Conservation (phyloP, 2,329 filamentous ascomycete species). For the Diaporthe eres region DNA sequence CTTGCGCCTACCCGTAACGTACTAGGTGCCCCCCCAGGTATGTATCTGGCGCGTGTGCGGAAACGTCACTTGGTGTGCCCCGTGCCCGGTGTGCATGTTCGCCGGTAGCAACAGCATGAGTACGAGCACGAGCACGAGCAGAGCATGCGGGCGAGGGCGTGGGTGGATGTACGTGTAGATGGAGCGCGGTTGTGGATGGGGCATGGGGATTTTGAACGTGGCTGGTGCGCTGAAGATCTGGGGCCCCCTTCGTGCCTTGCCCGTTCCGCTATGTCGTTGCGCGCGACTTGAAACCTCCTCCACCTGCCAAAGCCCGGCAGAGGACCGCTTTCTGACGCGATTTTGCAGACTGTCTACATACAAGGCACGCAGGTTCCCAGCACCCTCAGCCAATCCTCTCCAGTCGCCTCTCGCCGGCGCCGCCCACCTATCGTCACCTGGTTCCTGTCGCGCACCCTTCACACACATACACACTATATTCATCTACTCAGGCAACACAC, state of each 20-base stretch:
- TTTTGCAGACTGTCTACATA: conserved; percentile 52
- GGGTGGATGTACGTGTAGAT: conserved; percentile 1
- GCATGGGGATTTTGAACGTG: conserved; percentile 28
- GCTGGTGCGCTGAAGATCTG: conserved; percentile 40
- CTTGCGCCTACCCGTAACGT: conserved; percentile 28
- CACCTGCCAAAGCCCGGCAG: conserved; percentile 40
- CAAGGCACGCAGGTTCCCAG: conserved; percentile 45
- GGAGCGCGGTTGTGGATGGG: neutral
- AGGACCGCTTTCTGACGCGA: conserved; percentile 54
- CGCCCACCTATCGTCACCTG: conserved; percentile 28
- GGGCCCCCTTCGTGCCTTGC: conserved; percentile 19
- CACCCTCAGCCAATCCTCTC: conserved; percentile 47
- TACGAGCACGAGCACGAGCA: neutral
- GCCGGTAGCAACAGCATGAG: neutral
- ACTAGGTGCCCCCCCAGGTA: conserved; percentile 33
- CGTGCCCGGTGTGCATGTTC: conserved; percentile 3
- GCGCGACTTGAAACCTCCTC: conserved; percentile 37
- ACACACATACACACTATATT: neutral
- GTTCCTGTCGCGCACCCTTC: conserved; percentile 26
- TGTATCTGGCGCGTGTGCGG: conserved; percentile 25
- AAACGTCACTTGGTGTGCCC: conserved; percentile 24
- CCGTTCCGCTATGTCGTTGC: conserved; percentile 25
- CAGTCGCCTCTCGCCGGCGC: conserved; percentile 37
- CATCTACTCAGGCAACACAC: conserved; percentile 11
- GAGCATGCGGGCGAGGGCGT: conserved; percentile 2